Conservation (phyloP, 1,139 yeast genomes). For the Suhomyces chickasaworum region DNA sequence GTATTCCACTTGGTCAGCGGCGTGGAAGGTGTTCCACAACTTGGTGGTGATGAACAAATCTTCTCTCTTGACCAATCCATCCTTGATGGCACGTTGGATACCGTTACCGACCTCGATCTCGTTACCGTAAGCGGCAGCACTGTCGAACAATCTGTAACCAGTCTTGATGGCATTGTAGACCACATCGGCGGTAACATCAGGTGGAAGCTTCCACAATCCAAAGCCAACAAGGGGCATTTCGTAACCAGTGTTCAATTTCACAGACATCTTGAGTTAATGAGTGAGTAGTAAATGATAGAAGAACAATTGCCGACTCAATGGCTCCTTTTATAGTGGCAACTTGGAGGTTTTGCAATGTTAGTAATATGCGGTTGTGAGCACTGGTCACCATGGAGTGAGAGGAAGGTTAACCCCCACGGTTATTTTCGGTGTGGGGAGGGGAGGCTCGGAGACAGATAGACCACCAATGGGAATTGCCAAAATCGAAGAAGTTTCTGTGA, state of each 20-base stretch:
- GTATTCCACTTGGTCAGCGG: conserved; percentile 56
- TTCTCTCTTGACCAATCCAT: conserved; percentile 68
- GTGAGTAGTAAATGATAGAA: no score
- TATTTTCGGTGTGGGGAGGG: background rate
- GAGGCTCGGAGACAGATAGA: background rate
- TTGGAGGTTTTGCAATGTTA: background rate
- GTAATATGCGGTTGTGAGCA: background rate
- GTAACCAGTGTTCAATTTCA: conserved; percentile 59
- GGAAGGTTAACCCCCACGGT: conserved; percentile 3
- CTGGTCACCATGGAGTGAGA: background rate
- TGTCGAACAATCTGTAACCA: conserved; percentile 77
- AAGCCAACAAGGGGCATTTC: conserved; percentile 66
- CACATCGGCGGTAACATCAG: conserved; percentile 56
- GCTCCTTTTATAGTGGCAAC: background rate
- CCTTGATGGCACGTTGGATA: conserved; percentile 60
- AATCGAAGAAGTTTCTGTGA: no score
- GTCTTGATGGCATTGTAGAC: conserved; percentile 66
- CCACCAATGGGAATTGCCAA: no score
- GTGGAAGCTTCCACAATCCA: conserved; percentile 70
- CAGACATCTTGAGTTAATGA: conserved; percentile 25
- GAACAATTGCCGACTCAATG: background rate
- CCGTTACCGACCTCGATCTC: conserved; percentile 76
- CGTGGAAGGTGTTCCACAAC: conserved; percentile 79
- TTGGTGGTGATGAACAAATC: conserved; percentile 78
- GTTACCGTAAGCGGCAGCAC: conserved; percentile 79